Base-by-base conservation (phyloP, 192 early-diverging fungal species). In the Podila horticola region DNA sequence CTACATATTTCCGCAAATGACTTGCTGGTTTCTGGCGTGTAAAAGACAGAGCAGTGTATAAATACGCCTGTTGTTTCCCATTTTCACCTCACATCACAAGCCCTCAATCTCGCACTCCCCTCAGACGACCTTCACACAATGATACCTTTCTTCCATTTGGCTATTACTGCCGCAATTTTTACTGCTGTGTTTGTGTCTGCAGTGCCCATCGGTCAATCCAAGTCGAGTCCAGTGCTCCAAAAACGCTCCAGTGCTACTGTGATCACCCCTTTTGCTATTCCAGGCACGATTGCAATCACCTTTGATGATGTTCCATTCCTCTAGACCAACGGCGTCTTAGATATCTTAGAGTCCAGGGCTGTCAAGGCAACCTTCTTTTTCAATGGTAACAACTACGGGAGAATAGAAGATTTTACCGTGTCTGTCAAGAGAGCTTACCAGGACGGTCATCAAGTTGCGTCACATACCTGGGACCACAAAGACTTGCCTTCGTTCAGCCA, bases 381-480 rank as follows among this genome's bases (percentile, higher is more conserved):
- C 33, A 82, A 82, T 49, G 79, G 68, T 1, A 52, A 70, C 28
- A 74, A 50, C 26, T 66, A 41, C 20, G 67, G 62, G 5, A 59
- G 49, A 31, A 74, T 82, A 10, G 55, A 65, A 17, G 67, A 82
- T 45, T 63, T 45, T 20, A 68, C 72, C 4, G 50, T 36, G 8
- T 13, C 59, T n/a, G 50, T 93, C 38, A 74, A 68, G 10, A 65
- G 82, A 29, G 85, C 84, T 7, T 76, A 82, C 66, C 45, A 84
- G 9, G 73, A 62, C 12, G 91, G 91, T 20, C 90, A 91, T 62
- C 86, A 91, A 48, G 88, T 92, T 31, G 89, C 86, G 0, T 75
- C 68, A 3, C 88, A 90, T 59, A 83, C 86, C 5, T 89, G 64
- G 72, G 66, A 65, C 6, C 87, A 89, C 67, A 62, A 65, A 12